phyloP scores from a whole-genome alignment of 2,329 filamentous ascomycete species.

The Ophiostoma piceae region DNA sequence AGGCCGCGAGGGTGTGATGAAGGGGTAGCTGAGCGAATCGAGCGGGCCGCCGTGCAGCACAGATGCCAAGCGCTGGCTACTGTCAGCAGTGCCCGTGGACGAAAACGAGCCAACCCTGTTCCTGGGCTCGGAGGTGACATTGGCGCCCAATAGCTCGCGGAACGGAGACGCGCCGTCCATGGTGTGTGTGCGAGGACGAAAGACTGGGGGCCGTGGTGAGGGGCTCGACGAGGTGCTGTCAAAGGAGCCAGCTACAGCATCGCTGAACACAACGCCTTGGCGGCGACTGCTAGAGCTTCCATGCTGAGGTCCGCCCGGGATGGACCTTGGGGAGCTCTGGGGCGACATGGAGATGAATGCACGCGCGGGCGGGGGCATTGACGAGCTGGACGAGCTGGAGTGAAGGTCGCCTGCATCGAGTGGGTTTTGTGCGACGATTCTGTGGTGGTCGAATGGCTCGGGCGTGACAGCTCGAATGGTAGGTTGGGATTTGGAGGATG shows the following conservation, averaged over 20 bases:
- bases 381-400: conserved; percentile 23
- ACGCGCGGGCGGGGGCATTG: conserved; percentile 30
- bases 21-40: conserved; percentile 40
- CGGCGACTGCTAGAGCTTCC: conserved; percentile 36
- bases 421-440: conserved; percentile 28
- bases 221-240: conserved; percentile 44
- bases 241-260: conserved; percentile 48
- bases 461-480: conserved; percentile 63
- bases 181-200: conserved; percentile 53
- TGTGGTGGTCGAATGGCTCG: conserved; percentile 43
- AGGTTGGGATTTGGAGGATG: conserved; percentile 31
- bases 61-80: conserved; percentile 33
- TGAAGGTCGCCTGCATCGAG: conserved; percentile 27
- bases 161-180: conserved; percentile 47
- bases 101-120: conserved; percentile 67
- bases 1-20: conserved; percentile 33
- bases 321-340: conserved; percentile 46
- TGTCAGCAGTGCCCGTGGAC: conserved; percentile 53
- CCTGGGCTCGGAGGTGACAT: conserved; percentile 46
- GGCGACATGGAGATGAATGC: conserved; percentile 38
- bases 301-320: conserved; percentile 37
- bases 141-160: conserved; percentile 41
- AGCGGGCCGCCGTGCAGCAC: conserved; percentile 40
- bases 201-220: conserved; percentile 36
- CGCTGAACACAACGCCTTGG: conserved; percentile 58